A percentile compares a stretch with the other conserved stretches of the same genome.
These are phyloP conservation scores for Penicillium riverlandense DNA, from an alignment of 495 filamentous ascomycete genomes.

Conservation along the genomic window DNA sequence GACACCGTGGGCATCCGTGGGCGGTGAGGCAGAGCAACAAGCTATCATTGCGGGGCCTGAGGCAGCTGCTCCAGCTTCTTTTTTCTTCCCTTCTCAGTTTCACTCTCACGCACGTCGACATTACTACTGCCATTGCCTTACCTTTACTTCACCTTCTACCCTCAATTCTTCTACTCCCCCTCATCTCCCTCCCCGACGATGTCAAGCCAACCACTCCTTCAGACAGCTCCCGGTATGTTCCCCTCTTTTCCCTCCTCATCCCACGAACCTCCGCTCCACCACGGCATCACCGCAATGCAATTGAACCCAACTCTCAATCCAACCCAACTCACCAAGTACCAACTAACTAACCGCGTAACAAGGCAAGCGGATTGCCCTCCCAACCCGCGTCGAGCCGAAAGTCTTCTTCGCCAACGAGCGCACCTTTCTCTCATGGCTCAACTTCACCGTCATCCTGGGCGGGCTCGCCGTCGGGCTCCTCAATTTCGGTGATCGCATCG, in stretches of 20 bases:
- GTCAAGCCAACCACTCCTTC: conserved; percentile 94
- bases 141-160: too few species aligned
- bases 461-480: conserved; percentile 92
- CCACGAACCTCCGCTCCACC: background rate
- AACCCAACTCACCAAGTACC: background rate
- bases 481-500: conserved; percentile 93
- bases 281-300: background rate
- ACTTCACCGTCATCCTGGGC: conserved; percentile 97
- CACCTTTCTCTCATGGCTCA: conserved; percentile 98
- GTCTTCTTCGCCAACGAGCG: conserved; percentile 99
- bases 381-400: conserved; percentile 96
- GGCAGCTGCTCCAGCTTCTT: too few species aligned
- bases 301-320: background rate
- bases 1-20: too few species aligned
- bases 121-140: too few species aligned
- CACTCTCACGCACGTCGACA: too few species aligned
- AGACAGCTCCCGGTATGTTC: conserved; percentile 62
- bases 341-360: background rate
- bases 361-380: conserved; percentile 98
- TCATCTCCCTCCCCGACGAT: conserved; percentile 33
- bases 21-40: too few species aligned
- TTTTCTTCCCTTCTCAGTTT: too few species aligned
- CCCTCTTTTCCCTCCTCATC: too few species aligned
- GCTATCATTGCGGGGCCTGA: too few species aligned
- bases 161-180: too few species aligned